Evolutionary conservation across 176 grass and related monocot genomes (phyloP).

Genomic region (Musa beccarii): DNA sequence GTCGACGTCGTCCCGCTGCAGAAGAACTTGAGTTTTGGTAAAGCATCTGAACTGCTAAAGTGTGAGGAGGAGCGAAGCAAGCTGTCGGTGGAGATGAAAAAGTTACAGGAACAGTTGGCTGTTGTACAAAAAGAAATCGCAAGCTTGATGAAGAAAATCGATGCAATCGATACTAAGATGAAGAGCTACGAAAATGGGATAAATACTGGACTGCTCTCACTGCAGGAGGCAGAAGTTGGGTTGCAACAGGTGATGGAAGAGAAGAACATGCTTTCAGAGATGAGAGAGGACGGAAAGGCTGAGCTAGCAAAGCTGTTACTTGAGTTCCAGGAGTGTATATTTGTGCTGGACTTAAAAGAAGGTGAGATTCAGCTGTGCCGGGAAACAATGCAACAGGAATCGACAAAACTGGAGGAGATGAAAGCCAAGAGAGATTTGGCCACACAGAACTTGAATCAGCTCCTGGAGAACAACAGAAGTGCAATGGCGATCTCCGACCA

Average conservation of each 20-base stretch:
- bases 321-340: conserved; percentile 55
- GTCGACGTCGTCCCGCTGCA: neutral
- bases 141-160: conserved; percentile 26
- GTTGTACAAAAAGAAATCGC: conserved; percentile 51
- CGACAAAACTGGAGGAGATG: conserved; percentile 36
- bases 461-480: conserved; percentile 35
- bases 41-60: conserved; percentile 73
- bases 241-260: conserved; percentile 33
- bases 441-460: conserved; percentile 28
- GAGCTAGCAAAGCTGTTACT: conserved; percentile 36
- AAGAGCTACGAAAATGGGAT: conserved; percentile 35
- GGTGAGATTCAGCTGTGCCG: conserved; percentile 52
- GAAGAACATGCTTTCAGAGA: conserved; percentile 21
- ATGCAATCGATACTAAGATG: conserved; percentile 41
- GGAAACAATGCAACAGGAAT: conserved; percentile 38
- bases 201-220: conserved; percentile 23
- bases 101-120: conserved; percentile 33
- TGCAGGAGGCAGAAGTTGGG: conserved; percentile 44
- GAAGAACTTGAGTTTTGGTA: conserved; percentile 41
- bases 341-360: conserved; percentile 41
- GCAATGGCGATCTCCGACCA: conserved; percentile 14
- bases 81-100: conserved; percentile 46
- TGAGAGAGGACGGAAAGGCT: conserved; percentile 34
- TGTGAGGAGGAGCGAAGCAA: conserved; percentile 63
- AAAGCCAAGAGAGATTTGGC: conserved; percentile 38